Conservation (phyloP, 805 yeast species). For the Candida koratica region DNA sequence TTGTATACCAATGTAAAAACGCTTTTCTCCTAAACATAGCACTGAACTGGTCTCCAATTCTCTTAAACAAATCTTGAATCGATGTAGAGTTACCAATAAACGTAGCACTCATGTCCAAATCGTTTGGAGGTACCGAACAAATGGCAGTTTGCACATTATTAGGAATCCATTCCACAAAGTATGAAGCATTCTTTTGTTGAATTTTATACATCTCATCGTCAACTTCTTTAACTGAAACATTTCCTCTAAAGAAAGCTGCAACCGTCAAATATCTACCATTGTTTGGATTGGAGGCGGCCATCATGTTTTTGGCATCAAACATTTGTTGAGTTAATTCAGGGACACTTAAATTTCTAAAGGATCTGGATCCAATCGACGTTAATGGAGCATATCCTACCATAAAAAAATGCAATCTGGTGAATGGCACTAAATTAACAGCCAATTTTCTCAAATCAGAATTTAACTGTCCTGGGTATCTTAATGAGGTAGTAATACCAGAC, state of each 20-base stretch:
- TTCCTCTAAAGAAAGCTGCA: slow-evolving; percentile 92
- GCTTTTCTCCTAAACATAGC: slow-evolving; percentile 94
- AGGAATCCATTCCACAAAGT: slow-evolving; percentile 95
- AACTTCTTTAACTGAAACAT: slow-evolving; percentile 87
- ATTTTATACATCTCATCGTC: slow-evolving; percentile 89
- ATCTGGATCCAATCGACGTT: slow-evolving; percentile 73
- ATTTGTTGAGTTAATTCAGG: slow-evolving; percentile 92
- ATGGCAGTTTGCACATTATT: slow-evolving; percentile 92
- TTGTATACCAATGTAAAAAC: slow-evolving; percentile 93
- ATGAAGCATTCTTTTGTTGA: slow-evolving; percentile 74
- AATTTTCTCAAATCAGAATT: slow-evolving; percentile 89
- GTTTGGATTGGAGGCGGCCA: slow-evolving; percentile 92
- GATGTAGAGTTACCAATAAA: slow-evolving; percentile 92
- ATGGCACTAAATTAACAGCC: slow-evolving; percentile 92
- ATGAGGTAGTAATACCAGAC: slow-evolving; percentile 93
- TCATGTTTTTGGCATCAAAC: slow-evolving; percentile 89
- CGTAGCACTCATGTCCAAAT: slow-evolving; percentile 84
- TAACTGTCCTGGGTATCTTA: slow-evolving; percentile 93
- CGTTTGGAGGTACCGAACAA: slow-evolving; percentile 86
- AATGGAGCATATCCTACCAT: slow-evolving; percentile 95
- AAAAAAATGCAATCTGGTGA: slow-evolving; percentile 92
- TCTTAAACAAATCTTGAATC: slow-evolving; percentile 83
- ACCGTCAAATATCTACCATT: slow-evolving; percentile 89
- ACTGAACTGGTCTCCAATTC: slow-evolving; percentile 84
- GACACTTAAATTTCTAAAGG: slow-evolving; percentile 79